phyloP scores from a whole-genome alignment of 768 basidiomycete genomes.

The Mrakia blollopis region DNA sequence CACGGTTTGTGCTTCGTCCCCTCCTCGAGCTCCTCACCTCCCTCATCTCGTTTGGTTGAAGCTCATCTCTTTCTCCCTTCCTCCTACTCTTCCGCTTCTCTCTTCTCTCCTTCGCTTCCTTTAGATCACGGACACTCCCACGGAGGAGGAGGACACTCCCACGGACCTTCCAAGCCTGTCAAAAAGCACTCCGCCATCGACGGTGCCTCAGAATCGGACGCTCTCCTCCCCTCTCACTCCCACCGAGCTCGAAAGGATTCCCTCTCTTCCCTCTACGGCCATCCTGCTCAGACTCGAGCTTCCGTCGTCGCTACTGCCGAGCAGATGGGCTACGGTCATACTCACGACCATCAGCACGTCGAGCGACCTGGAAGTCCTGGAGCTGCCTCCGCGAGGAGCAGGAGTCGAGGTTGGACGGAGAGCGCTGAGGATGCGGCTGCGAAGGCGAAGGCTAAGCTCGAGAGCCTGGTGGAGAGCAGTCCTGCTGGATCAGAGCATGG shows the following conservation, averaged over 20 bases:
- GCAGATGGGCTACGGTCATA: constrained; percentile 54
- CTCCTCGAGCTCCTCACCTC: constrained; percentile 3
- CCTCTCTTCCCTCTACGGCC: constrained; percentile 59
- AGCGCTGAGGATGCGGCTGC: neutral
- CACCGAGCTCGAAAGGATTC: constrained; percentile 40
- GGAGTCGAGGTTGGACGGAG: neutral
- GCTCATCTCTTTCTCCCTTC: neutral
- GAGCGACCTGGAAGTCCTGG: constrained; percentile 26
- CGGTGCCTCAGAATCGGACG: constrained; percentile 16
- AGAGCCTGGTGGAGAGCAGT: constrained; percentile 22
- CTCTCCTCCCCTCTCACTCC: constrained; percentile 12
- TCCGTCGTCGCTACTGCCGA: constrained; percentile 67
- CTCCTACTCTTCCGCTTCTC: constrained; percentile 13
- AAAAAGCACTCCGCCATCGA: constrained; percentile 25
- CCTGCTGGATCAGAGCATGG: constrained; percentile 31
- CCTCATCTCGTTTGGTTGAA: constrained; percentile 1
- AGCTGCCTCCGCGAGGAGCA: constrained; percentile 29
- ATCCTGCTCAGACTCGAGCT: constrained; percentile 51
- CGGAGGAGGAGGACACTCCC: constrained; percentile 49
- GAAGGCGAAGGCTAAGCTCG: constrained; percentile 17
- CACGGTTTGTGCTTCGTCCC: constrained; percentile 64
- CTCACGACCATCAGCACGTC: constrained; percentile 31
- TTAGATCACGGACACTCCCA: constrained; percentile 50
- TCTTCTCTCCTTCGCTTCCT: neutral
- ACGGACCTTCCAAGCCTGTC: constrained; percentile 27